Evolutionary conservation across 768 basidiomycete genomes (phyloP).

Genomic region (Boletus vermiculosoides): DNA sequence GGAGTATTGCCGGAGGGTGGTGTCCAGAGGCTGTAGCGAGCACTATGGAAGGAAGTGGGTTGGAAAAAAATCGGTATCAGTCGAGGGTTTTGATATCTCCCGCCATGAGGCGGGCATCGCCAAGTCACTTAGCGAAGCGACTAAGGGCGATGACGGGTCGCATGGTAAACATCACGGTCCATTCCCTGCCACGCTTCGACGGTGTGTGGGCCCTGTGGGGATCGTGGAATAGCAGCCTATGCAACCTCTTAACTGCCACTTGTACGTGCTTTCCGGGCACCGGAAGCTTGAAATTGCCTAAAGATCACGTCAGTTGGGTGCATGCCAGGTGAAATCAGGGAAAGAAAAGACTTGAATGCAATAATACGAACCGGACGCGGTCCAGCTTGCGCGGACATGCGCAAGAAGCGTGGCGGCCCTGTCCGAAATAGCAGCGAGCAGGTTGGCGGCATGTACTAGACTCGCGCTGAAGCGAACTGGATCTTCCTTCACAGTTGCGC

Average conservation of each 20-base stretch:
- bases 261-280: constrained; percentile 27
- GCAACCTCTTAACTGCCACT: constrained; percentile 20
- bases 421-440: constrained; percentile 1
- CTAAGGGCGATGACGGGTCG: constrained; percentile 26
- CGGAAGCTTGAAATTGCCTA: constrained; percentile 21
- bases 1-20: background rate
- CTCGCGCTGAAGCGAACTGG: background rate
- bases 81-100: constrained; percentile 31
- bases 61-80: constrained; percentile 8
- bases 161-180: constrained; percentile 23
- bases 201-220: constrained; percentile 18
- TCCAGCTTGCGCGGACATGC: constrained; percentile 26
- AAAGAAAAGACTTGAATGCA: constrained; percentile 19
- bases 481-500: background rate
- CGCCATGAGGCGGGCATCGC: constrained; percentile 31
- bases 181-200: constrained; percentile 31
- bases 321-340: constrained; percentile 23
- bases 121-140: constrained; percentile 28
- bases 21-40: background rate
- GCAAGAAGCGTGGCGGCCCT: constrained; percentile 23
- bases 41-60: constrained; percentile 10
- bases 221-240: constrained; percentile 15
- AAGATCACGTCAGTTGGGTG: constrained; percentile 25
- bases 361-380: constrained; percentile 13
- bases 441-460: constrained; percentile 15